A percentile compares a stretch with the other conserved stretches of the same genome.
Evolutionary conservation across 805 yeast species (phyloP).

Genomic region (Teunomyces funiuensis): DNA sequence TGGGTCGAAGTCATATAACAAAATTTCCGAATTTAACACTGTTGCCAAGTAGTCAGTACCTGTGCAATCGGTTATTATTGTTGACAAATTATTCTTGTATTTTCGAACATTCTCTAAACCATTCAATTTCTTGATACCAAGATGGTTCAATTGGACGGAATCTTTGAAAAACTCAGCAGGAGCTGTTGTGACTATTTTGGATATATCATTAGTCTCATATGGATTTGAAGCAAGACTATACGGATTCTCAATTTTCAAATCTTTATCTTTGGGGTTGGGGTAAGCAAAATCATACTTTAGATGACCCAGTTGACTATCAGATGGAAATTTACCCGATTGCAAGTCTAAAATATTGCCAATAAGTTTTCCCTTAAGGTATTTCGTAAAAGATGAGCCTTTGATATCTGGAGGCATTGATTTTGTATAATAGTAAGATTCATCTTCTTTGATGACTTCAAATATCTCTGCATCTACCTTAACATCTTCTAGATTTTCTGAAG

Average conservation of each 20-base stretch:
- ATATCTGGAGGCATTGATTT: not conserved
- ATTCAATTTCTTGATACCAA: slow-evolving; percentile 20
- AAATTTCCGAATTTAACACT: slow-evolving; percentile 35
- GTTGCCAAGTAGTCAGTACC: slow-evolving; percentile 26
- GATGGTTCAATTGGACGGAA: slow-evolving; percentile 22
- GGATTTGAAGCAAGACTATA: slow-evolving; percentile 15
- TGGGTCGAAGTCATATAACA: slow-evolving; percentile 31
- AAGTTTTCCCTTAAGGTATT: not conserved
- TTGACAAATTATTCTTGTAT: slow-evolving; percentile 43
- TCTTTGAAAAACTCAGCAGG: slow-evolving; percentile 42
- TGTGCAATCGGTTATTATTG: slow-evolving; percentile 17
- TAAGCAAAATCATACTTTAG: slow-evolving; percentile 32
- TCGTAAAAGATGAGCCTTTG: not conserved
- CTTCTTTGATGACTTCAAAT: not conserved
- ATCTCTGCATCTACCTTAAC: not conserved
- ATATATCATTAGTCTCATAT: slow-evolving; percentile 15
- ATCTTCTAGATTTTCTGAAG: not conserved
- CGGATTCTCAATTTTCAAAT: slow-evolving; percentile 3
- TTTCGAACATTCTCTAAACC: slow-evolving; percentile 28
- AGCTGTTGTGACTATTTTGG: slow-evolving; percentile 20
- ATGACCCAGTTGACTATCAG: slow-evolving; percentile 29
- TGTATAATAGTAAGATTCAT: not conserved
- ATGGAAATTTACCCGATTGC: slow-evolving; percentile 16
- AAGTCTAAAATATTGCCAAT: not conserved
- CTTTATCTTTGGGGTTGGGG: too few species aligned